Base-by-base conservation (phyloP, 345 rosid species). In the Excoecaria cochinchinensis region DNA sequence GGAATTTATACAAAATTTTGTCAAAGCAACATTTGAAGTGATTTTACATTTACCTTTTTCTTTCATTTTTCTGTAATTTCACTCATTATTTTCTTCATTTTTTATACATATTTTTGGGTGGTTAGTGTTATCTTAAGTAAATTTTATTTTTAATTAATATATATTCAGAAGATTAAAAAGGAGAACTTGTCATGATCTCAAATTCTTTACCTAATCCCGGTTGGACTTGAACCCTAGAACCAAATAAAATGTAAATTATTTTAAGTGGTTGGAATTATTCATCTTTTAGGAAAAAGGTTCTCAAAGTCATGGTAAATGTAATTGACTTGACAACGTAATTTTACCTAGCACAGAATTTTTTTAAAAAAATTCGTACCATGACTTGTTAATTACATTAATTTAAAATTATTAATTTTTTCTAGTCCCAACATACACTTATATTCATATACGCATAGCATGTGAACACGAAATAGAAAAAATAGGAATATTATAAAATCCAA, bases 381-480 rank as follows among this genome's bases (percentile, higher is more conserved):
- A 62, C 44, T 62, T 36, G n/a, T 15, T 62, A 25, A 31, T 62
- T 62, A 5, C 36, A 58, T 21, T n/a, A 58, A 58, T n/a, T 58
- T 44, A 44, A n/a, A 39, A 63, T 3, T 61, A 25, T 31, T 31
- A 31, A 31, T 31, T 31, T 59, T 59, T 21, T 9, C 25, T n/a
- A 59, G 5, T 62, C 67, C 42, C 44, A 62, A 31, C 42, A 62
- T 25, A 14, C 2, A 31, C 31, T 11, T 25, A 8, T 16, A 12
- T 25, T 62, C 25, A 66, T 44, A 39, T 67, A 67, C 47, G 52
- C 71, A 67, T 21, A 55, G 36, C 71, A 67, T 67, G 71, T 47
- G 71, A 47, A 67, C 56, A 46, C 46, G 21, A 63, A 39, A 36
- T 63, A 48, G 11, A 48, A 46, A 15, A 31, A 46, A 9, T 3